Evolutionary conservation across 164 flowering plant species (phyloP), one percentile per base, ranked within the genome.

Genomic region (Berberis thunbergii): DNA sequence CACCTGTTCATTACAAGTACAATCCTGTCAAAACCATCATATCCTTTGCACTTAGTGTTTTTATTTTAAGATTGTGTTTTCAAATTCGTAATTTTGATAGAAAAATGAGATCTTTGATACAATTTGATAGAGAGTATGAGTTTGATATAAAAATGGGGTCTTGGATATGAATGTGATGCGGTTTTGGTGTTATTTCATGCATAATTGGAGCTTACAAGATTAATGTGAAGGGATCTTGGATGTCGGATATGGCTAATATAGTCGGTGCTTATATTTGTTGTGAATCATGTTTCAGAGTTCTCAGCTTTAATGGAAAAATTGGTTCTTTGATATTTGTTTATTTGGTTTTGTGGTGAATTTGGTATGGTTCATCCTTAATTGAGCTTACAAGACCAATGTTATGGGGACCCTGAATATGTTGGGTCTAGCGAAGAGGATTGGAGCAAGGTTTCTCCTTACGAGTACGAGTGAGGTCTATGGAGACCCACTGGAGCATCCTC

Each of bases 391-490:
- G 88, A 92, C 98, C 52, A 92, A 92, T 84, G 96, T 92, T 73
- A 86, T 92, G 90, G 98, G 98, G 10, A 92, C 97, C 6, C 69
- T 92, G 66, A 89, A 92, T 63, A 92, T 92, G 98, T 78, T 92
- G 87, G 98, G 98, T 3, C 79, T 92, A 57, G 98, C 98, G 2
- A 92, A 92, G 81, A 80, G 98, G 67, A 84, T 92, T 67, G 96
- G 98, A 11, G 98, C 98, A 0, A 79, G 85, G 73, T 92, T 89
- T 74, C 69, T 92, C 65, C 85, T 92, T 12, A 89, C 98, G 0
- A 89, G 96, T 65, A 92, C 96, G 0, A 89, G 96, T 76, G 98
- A 92, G 78, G 98, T 92, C 54, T 92, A 92, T 79, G 98, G 98
- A 2, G 98, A 92, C 64, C 98, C 98, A 2, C 91, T 89, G 58